These are phyloP conservation scores for Monilinia fructicola DNA, from an alignment of 2,329 filamentous ascomycete genomes.

Conservation along the genomic window DNA sequence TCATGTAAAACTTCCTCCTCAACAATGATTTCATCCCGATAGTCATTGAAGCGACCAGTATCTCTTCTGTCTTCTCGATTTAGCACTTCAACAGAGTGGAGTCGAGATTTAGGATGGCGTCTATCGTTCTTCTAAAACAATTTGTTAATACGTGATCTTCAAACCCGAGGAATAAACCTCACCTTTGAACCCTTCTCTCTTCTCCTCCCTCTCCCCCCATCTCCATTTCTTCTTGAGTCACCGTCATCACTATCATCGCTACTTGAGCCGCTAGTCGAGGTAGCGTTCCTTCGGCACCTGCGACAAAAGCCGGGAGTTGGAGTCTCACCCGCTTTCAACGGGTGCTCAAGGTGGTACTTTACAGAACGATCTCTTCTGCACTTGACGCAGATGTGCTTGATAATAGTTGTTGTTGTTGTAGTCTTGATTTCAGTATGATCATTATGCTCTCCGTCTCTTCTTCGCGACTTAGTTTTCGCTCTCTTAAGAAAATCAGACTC, in stretches of 20 bases:
- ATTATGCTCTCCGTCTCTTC: background rate
- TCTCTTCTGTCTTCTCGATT: background rate
- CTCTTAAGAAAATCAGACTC: slow-evolving; percentile 28
- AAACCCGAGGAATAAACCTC: background rate
- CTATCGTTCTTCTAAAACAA: background rate
- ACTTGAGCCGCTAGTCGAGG: slow-evolving; percentile 30
- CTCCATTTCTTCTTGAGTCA: background rate
- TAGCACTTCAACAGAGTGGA: background rate
- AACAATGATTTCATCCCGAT: background rate
- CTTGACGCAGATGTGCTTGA: slow-evolving; percentile 47
- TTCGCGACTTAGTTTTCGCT: background rate
- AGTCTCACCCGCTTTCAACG: slow-evolving; percentile 39
- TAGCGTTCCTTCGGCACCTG: slow-evolving; percentile 42
- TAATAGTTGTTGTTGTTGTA: slow-evolving; percentile 30
- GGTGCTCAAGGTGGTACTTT: slow-evolving; percentile 43
- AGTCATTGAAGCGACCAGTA: background rate
- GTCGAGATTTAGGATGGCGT: background rate
- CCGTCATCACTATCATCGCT: slow-evolving; percentile 19
- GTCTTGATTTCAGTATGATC: slow-evolving; percentile 1
- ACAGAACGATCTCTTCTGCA: slow-evolving; percentile 46
- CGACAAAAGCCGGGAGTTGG: slow-evolving; percentile 42
- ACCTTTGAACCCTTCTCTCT: background rate
- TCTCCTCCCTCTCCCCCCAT: background rate
- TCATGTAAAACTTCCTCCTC: background rate
- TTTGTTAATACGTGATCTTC: background rate